phyloP scores from a whole-genome alignment of 1,284 basidiomycete genomes.

The Pyrrhoderma noxium region DNA sequence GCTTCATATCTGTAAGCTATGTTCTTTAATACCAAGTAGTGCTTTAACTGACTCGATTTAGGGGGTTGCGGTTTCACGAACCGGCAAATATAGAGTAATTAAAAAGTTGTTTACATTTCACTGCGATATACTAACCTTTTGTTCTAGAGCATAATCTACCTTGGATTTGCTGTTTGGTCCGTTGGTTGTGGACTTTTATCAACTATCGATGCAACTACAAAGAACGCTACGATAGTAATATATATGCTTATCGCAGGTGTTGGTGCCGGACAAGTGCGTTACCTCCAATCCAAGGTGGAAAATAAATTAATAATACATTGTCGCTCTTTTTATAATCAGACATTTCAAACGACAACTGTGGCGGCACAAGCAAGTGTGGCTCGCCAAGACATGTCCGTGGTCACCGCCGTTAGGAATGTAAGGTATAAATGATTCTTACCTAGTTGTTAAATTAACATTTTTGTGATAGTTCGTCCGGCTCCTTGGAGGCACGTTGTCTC shows the following conservation, averaged over 20 bases:
- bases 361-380: constrained; percentile 16
- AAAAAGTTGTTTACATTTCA: background rate
- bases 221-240: constrained; percentile 3
- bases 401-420: constrained; percentile 16
- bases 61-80: constrained; percentile 14
- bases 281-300: background rate
- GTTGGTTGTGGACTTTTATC: constrained; percentile 17
- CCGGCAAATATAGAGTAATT: constrained; percentile 11
- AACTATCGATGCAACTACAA: constrained; percentile 6
- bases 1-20: constrained; percentile 11
- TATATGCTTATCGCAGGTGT: constrained; percentile 16
- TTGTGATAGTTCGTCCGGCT: constrained; percentile 13
- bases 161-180: constrained; percentile 13
- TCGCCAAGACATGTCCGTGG: constrained; percentile 16
- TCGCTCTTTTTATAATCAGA: constrained; percentile 1
- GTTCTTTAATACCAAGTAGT: background rate
- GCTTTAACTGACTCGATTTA: background rate
- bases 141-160: constrained; percentile 11
- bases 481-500: constrained; percentile 15
- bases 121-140: background rate
- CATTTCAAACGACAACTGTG: constrained; percentile 16
- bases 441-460: background rate
- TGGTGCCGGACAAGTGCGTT: constrained; percentile 15
- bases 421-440: background rate
- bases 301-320: background rate